A percentile compares a stretch with the other conserved stretches of the same genome.
phyloP scores from a whole-genome alignment of 2,329 filamentous ascomycete genomes.

The Colletotrichum caudatum region DNA sequence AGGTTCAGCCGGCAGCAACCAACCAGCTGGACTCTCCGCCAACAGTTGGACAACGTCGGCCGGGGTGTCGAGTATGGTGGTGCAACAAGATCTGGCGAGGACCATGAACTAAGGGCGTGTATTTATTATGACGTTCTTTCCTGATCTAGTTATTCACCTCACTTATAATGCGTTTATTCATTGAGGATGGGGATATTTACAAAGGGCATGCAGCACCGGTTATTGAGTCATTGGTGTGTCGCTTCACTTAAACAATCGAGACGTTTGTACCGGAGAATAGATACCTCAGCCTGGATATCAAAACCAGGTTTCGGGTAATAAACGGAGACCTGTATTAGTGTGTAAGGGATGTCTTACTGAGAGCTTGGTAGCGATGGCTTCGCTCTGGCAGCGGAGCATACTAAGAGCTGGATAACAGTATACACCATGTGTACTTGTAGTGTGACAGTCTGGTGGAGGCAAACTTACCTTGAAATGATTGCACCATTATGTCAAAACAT shows the following conservation, averaged over 20 bases:
- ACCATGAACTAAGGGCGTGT: not conserved
- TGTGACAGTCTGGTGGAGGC: not conserved
- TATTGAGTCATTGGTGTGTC: not conserved
- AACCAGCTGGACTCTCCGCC: slow-evolving; percentile 3
- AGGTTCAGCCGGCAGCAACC: slow-evolving; percentile 12
- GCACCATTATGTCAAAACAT: slow-evolving; percentile 31
- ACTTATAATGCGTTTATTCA: not conserved
- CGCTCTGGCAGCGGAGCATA: not conserved
- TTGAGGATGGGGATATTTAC: not conserved
- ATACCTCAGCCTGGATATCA: not conserved
- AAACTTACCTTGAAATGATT: slow-evolving; percentile 22
- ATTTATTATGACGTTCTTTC: not conserved
- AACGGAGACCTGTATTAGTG: not conserved
- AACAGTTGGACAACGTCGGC: slow-evolving; percentile 14
- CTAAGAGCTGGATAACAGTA: not conserved
- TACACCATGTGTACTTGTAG: not conserved
- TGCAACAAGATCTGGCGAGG: slow-evolving; percentile 19
- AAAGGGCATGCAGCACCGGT: not conserved
- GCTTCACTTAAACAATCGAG: not conserved
- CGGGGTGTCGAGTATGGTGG: slow-evolving; percentile 19
- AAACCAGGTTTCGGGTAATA: not conserved
- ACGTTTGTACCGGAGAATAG: too few species aligned
- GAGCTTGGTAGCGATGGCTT: not conserved
- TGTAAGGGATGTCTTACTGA: not conserved
- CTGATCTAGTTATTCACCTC: not conserved